These are phyloP conservation scores for Persicaria tinctoria DNA, from an alignment of 148 eudicot species.

Conservation along the genomic window DNA sequence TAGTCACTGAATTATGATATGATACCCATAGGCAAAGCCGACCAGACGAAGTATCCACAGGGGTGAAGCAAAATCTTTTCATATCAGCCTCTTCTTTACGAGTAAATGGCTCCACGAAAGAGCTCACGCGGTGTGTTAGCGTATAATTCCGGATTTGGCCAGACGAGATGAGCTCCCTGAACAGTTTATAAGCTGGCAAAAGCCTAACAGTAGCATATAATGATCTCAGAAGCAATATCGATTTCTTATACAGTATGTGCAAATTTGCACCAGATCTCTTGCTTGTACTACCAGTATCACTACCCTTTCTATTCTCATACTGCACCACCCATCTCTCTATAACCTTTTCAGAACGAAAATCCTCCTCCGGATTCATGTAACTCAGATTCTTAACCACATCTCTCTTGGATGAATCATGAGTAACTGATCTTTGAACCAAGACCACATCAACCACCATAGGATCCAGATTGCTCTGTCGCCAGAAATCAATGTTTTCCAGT, in stretches of 20 bases:
- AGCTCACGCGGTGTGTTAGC: conserved; percentile 58
- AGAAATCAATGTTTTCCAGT: conserved; percentile 74
- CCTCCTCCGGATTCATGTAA: conserved; percentile 41
- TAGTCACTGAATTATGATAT: conserved; percentile 40
- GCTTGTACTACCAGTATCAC: conserved; percentile 29
- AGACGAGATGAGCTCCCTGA: conserved; percentile 69
- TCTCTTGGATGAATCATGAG: conserved; percentile 39
- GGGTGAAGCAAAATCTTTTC: conserved; percentile 56
- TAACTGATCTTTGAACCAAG: conserved; percentile 39
- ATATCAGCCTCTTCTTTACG: conserved; percentile 71
- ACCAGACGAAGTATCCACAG: conserved; percentile 83
- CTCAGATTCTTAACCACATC: conserved; percentile 20
- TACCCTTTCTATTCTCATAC: conserved; percentile 57
- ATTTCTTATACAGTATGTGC: conserved; percentile 61
- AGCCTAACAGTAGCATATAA: conserved; percentile 69
- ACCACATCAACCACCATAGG: conserved; percentile 90
- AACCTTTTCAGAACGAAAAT: conserved; percentile 34
- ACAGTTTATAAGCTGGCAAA: conserved; percentile 81
- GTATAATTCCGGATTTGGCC: conserved; percentile 54
- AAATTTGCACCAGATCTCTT: conserved; percentile 55
- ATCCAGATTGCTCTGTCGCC: conserved; percentile 77
- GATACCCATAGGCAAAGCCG: conserved; percentile 71
- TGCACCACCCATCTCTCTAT: conserved; percentile 95
- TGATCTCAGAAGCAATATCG: conserved; percentile 68
- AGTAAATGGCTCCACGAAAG: conserved; percentile 78